Evolutionary conservation across 331 rosid species (phyloP).

Genomic region (Telfairia occidentalis): DNA sequence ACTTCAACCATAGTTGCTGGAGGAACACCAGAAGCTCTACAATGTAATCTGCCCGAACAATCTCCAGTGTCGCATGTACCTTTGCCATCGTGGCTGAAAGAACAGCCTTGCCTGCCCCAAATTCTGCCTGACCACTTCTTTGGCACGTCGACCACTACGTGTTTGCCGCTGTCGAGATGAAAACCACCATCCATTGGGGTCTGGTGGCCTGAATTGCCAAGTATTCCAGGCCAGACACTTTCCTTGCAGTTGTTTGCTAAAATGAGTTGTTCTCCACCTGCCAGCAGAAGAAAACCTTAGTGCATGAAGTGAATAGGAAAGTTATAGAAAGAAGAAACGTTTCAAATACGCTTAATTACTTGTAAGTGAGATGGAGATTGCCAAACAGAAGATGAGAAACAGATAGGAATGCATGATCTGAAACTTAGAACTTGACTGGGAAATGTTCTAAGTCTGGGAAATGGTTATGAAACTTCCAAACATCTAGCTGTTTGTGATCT

Average conservation of each 20-base stretch:
- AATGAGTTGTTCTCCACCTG: constrained; percentile 46
- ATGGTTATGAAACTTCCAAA: background rate
- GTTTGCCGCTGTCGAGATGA: constrained; percentile 39
- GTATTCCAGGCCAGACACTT: constrained; percentile 72
- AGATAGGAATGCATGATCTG: background rate
- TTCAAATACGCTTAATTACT: constrained; percentile 19
- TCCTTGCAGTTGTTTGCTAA: constrained; percentile 64
- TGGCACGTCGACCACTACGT: constrained; percentile 30
- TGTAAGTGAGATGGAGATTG: constrained; percentile 21
- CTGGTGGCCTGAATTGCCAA: constrained; percentile 41
- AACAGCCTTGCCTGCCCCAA: constrained; percentile 69
- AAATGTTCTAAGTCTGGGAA: no score
- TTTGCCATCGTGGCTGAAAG: constrained; percentile 32
- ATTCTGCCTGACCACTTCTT: constrained; percentile 56
- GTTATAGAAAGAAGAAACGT: constrained; percentile 7
- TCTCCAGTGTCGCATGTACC: constrained; percentile 54
- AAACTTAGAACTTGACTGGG: constrained; percentile 1
- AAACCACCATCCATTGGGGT: constrained; percentile 55
- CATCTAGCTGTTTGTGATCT: background rate
- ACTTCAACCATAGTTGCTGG: constrained; percentile 92
- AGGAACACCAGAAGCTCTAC: constrained; percentile 55
- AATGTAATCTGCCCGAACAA: constrained; percentile 38
- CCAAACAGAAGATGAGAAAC: constrained; percentile 18
- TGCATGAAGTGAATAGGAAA: background rate
- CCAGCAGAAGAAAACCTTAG: background rate